Base-by-base conservation (phyloP, 441 rosid species). In the Breynia disticha region DNA sequence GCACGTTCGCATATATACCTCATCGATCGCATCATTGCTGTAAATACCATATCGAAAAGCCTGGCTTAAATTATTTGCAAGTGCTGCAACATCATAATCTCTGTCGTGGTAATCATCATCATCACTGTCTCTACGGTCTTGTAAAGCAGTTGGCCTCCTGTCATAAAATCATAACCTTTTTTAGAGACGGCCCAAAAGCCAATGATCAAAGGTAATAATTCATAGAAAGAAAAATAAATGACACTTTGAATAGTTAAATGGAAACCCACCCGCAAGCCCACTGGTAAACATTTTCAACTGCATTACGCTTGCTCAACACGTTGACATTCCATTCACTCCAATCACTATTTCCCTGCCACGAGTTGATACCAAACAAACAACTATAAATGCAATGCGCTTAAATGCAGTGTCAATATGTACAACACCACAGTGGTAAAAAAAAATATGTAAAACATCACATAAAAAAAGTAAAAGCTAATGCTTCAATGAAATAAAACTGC, bases 81-180 rank as follows among this genome's bases (percentile, higher is more conserved):
- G 72, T 66, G 91, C 95, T 48, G 96, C 95, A 65, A 86, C 97
- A 73, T 88, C 95, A 67, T 82, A 93, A 69, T 93, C 97, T 72
- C 97, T 81, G 68, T 91, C 96, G 49, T 81, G 97, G 68, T 84
- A 86, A 75, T 86, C 97, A 68, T 86, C 98, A 55, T 93, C 98
- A 68, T 86, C 96, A 46, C 98, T 93, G 66, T 93, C 97, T 73
- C 93, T 84, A 48, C 86, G 86, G 61, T 93, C 97, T 50, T 79
- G 95, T 52, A 84, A 75, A 28, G 93, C 82, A 18, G 95, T 82
- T 46, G 97, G 98, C 67, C 95, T 79, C 91, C 98, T 93, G 86
- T 67, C 44, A 41, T 11, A 41, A 3, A 9, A 11, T 15, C 44
- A 41, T 15, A 41, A 41, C 15, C 3, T 41, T 11, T 41, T 41